Percentiles rank a stretch among this genome's conserved stretches.
Conservation (phyloP, 768 basidiomycete species). For the Favolaschia claudopus region DNA sequence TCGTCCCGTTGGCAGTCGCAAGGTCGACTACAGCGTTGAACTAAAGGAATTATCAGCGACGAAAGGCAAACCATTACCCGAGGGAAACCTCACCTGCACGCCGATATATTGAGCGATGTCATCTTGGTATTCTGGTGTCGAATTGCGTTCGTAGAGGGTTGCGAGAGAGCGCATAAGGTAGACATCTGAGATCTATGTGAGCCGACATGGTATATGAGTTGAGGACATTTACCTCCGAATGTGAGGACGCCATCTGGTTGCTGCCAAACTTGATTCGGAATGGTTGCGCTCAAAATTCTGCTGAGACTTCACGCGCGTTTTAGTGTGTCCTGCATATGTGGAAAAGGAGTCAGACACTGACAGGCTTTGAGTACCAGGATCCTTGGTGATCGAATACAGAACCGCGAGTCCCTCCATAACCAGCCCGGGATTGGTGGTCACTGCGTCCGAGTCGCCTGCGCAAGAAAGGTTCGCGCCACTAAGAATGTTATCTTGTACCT, state of each 20-base stretch:
- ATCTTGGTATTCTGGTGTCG: too few species aligned
- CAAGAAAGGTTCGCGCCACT: background rate
- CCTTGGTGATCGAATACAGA: conserved; percentile 1
- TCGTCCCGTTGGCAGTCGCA: background rate
- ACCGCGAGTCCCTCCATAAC: conserved; percentile 13
- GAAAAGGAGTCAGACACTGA: background rate
- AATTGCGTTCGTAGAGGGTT: too few species aligned
- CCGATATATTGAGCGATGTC: background rate
- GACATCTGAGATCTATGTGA: too few species aligned
- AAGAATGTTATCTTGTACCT: background rate
- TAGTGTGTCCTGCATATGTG: too few species aligned
- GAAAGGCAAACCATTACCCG: background rate
- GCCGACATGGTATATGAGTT: too few species aligned
- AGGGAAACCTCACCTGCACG: conserved; percentile 4
- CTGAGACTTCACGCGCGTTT: background rate
- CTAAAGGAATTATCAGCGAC: background rate
- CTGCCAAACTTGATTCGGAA: too few species aligned
- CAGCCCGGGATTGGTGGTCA: conserved; percentile 4
- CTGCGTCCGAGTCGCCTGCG: background rate
- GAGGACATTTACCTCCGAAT: too few species aligned
- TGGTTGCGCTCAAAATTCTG: background rate
- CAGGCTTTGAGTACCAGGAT: background rate
- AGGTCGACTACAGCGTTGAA: background rate
- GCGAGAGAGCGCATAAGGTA: too few species aligned
- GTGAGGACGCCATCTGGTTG: too few species aligned